Conservation (phyloP, 805 yeast genomes). For the Metschnikowia rubicola region DNA sequence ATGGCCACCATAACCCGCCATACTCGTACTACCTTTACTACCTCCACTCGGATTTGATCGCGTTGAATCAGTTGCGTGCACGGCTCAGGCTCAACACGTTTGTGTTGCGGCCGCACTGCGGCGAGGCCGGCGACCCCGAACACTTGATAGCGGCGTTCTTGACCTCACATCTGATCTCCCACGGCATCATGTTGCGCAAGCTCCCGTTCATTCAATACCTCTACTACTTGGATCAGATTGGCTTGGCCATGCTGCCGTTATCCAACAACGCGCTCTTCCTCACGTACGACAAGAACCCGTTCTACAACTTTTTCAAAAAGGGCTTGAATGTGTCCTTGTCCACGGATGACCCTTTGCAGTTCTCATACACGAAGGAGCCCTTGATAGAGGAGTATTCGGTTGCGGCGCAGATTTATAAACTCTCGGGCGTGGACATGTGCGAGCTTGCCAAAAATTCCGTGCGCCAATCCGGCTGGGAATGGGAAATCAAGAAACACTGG, state of each 20-base stretch:
- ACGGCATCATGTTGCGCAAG: conserved; percentile 90
- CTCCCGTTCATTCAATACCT: conserved; percentile 93
- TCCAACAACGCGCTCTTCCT: conserved; percentile 94
- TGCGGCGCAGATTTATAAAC: conserved; percentile 95
- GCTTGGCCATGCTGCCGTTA: conserved; percentile 97
- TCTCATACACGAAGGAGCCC: conserved; percentile 95
- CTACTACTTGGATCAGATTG: conserved; percentile 90
- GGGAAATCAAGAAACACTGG: conserved; percentile 86
- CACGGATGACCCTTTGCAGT: conserved; percentile 97
- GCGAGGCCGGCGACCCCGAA: conserved; percentile 99
- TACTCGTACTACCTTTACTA: conserved; percentile 93
- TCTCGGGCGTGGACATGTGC: conserved; percentile 95
- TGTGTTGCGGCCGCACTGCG: conserved; percentile 96
- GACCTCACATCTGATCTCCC: conserved; percentile 89
- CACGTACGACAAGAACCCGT: conserved; percentile 96
- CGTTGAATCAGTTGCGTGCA: conserved; percentile 80
- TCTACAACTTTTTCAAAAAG: conserved; percentile 82
- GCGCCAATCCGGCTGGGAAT: conserved; percentile 90
- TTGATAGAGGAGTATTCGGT: conserved; percentile 96
- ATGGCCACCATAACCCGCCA: conserved; percentile 81
- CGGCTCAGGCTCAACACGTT: conserved; percentile 78
- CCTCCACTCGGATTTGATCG: conserved; percentile 78
- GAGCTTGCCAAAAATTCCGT: conserved; percentile 94
- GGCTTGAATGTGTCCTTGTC: conserved; percentile 94
- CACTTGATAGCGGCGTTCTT: conserved; percentile 88